Percentiles rank a stretch among this genome's conserved stretches.
Conservation (phyloP, 352 stramenopile species). For the Phytophthora pluvialis region DNA sequence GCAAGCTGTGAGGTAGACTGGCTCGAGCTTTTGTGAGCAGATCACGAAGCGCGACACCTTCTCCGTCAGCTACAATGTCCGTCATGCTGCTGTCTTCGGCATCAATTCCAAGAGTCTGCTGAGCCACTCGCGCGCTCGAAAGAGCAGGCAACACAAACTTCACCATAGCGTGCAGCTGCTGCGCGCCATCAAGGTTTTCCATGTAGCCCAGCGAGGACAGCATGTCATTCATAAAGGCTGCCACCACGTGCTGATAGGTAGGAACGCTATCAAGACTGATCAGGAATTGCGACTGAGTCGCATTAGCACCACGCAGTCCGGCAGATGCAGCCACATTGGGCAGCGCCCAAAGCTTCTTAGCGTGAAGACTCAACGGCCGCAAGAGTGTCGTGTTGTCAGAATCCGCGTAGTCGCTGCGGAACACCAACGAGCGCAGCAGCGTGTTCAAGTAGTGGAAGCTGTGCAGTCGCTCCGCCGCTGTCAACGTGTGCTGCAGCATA, state of each 20-base stretch:
- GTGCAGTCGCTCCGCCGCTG: constrained; percentile 44
- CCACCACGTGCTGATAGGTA: constrained; percentile 59
- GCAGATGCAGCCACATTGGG: constrained; percentile 28
- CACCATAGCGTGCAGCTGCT: constrained; percentile 69
- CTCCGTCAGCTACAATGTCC: constrained; percentile 7
- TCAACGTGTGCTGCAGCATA: constrained; percentile 52
- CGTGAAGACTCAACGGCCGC: constrained; percentile 29
- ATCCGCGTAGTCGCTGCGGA: constrained; percentile 34
- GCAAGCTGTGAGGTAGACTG: constrained; percentile 47
- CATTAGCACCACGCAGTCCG: constrained; percentile 11
- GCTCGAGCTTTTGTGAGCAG: constrained; percentile 43
- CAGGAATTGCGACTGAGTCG: constrained; percentile 1
- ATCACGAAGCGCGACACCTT: constrained; percentile 22
- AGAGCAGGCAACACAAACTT: constrained; percentile 65
- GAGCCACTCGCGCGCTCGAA: constrained; percentile 44
- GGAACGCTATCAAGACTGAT: constrained; percentile 19
- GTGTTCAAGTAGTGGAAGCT: constrained; percentile 67
- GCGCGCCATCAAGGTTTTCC: constrained; percentile 45
- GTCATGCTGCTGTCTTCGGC: constrained; percentile 21
- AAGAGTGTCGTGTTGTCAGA: constrained; percentile 34
- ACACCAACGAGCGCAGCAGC: constrained; percentile 52
- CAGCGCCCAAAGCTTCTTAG: constrained; percentile 41
- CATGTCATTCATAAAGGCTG: constrained; percentile 66
- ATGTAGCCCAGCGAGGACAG: constrained; percentile 60
- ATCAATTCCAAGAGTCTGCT: constrained; percentile 41